phyloP scores from a whole-genome alignment of 2,329 filamentous ascomycete species.

The Pochonia chlamydosporia region DNA sequence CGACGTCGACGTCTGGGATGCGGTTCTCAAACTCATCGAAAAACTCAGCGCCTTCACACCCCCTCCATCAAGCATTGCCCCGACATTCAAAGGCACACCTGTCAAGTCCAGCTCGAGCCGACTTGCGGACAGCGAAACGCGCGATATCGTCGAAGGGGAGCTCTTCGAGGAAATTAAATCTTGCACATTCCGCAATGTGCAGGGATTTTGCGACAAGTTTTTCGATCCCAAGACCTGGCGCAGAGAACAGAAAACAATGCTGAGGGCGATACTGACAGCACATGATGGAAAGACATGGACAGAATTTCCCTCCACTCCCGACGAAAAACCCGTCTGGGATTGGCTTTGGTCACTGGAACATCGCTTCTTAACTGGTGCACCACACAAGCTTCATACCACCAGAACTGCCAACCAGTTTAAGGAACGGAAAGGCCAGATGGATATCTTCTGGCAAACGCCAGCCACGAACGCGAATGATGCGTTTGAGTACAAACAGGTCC shows the following conservation, averaged over 20 bases:
- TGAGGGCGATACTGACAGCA: slow-evolving; percentile 2
- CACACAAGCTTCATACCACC: slow-evolving; percentile 13
- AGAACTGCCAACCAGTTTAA: slow-evolving; percentile 14
- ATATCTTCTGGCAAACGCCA: slow-evolving; percentile 15
- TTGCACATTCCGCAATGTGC: slow-evolving; percentile 12
- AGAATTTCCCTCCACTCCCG: slow-evolving; percentile 8
- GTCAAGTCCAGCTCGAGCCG: slow-evolving; percentile 6
- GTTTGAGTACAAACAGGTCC: slow-evolving; percentile 14
- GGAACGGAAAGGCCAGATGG: slow-evolving; percentile 15
- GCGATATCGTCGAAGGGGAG: slow-evolving; percentile 5
- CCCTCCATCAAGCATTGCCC: not conserved
- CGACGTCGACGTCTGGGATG: slow-evolving; percentile 1
- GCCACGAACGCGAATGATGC: not conserved
- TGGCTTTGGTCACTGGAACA: slow-evolving; percentile 7
- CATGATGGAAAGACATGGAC: slow-evolving; percentile 13
- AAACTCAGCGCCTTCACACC: not conserved
- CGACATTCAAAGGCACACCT: slow-evolving; percentile 6
- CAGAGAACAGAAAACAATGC: slow-evolving; percentile 9
- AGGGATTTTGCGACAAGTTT: slow-evolving; percentile 12
- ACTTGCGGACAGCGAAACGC: slow-evolving; percentile 10
- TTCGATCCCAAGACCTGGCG: slow-evolving; percentile 10
- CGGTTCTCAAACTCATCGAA: slow-evolving; percentile 2
- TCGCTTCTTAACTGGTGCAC: slow-evolving; percentile 8
- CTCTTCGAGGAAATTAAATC: slow-evolving; percentile 10
- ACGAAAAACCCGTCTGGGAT: slow-evolving; percentile 8